phyloP scores from a whole-genome alignment of 163 green algal genomes.

The Chloroidium sp. region DNA sequence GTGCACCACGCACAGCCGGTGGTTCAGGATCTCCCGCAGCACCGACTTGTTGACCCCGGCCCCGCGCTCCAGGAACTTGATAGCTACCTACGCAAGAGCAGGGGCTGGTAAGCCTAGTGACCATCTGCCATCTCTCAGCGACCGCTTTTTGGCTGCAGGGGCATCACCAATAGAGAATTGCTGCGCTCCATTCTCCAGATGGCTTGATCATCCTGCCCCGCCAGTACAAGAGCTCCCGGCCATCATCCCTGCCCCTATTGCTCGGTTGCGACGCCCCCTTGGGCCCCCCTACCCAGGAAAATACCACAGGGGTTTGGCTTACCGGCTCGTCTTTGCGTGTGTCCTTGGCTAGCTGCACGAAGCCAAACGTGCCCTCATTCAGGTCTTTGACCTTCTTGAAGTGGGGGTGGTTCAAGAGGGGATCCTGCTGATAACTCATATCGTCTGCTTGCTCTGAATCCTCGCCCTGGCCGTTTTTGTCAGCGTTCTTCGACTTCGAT shows the following conservation, averaged over 20 bases:
- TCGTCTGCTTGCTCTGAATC: not conserved
- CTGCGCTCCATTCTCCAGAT: not conserved
- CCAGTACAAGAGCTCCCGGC: no score
- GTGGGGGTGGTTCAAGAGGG: constrained; percentile 12
- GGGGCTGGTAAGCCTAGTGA: no score
- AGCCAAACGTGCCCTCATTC: constrained; percentile 33
- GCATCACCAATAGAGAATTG: no score
- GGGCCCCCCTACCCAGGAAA: not conserved
- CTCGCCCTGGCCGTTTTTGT: not conserved
- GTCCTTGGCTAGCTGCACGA: constrained; percentile 25
- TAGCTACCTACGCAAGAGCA: constrained; percentile 26
- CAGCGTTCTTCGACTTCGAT: not conserved
- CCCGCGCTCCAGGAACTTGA: constrained; percentile 49
- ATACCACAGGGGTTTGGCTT: not conserved
- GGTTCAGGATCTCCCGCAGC: constrained; percentile 47
- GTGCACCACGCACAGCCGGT: constrained; percentile 47
- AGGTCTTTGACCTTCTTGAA: constrained; percentile 19
- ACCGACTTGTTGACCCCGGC: constrained; percentile 33
- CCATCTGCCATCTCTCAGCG: no score
- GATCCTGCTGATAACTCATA: constrained; percentile 6
- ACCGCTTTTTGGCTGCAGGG: no score
- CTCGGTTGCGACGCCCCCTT: not conserved
- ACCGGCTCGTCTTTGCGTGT: constrained; percentile 9
- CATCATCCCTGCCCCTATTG: no score
- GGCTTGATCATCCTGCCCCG: not conserved